A percentile compares a stretch with the other conserved stretches of the same genome.
Conservation (phyloP, 2,329 filamentous ascomycete species). For the Trichoderma atrobrunneum region DNA sequence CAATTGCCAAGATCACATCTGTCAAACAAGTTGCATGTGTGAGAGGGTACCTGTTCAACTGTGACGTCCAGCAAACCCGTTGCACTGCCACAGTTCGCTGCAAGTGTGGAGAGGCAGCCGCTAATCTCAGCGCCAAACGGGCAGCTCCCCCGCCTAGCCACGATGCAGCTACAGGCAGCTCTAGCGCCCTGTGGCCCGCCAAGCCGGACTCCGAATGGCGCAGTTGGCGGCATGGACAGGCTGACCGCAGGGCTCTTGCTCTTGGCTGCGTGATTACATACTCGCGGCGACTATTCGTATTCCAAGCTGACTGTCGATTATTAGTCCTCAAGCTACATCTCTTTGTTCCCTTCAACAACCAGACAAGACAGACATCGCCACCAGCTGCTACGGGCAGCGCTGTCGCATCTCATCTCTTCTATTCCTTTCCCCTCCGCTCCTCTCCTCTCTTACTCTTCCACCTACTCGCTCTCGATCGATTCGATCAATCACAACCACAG, state of each 20-base stretch:
- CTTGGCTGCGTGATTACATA: not conserved
- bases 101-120: not conserved
- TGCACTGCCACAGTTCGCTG: not conserved
- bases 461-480: conserved; percentile 3
- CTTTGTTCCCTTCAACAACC: not conserved
- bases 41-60: not conserved
- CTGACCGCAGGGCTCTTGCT: conserved; percentile 3
- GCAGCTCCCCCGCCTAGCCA: not conserved
- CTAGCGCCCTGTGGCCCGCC: not conserved
- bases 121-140: not conserved
- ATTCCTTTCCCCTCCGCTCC: not conserved
- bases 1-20: no score
- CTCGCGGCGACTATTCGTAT: not conserved
- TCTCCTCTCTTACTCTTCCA: not conserved
- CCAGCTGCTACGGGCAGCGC: not conserved
- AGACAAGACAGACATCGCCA: not conserved
- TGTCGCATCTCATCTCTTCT: not conserved
- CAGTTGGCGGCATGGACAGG: not conserved
- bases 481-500: not conserved
- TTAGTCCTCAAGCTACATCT: not conserved
- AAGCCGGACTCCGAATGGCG: conserved; percentile 1
- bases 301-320: not conserved
- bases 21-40: not conserved
- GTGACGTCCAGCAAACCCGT: not conserved
- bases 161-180: not conserved